These are phyloP conservation scores for Cystobasidium pallidum DNA, from an alignment of 1,284 basidiomycete species.

Conservation along the genomic window DNA sequence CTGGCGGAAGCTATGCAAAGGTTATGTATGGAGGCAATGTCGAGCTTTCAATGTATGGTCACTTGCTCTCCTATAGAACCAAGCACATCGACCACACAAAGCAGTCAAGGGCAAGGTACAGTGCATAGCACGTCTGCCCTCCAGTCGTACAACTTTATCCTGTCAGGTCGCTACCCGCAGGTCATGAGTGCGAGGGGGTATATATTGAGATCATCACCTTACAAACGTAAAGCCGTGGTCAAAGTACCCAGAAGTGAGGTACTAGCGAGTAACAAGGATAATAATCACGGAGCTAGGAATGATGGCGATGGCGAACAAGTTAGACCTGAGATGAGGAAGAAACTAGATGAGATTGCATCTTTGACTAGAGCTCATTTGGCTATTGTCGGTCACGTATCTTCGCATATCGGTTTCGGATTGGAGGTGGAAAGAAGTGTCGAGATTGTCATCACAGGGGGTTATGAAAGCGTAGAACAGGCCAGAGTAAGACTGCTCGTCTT, in stretches of 20 bases:
- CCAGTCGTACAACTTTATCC: conserved; percentile 71
- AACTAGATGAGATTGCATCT: conserved; percentile 88
- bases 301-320: conserved; percentile 76
- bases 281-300: background rate
- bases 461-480: conserved; percentile 87
- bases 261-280: conserved; percentile 58
- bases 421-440: conserved; percentile 93
- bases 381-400: conserved; percentile 61
- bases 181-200: conserved; percentile 88
- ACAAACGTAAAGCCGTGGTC: conserved; percentile 82
- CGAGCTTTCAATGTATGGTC: conserved; percentile 34
- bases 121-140: background rate
- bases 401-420: conserved; percentile 65
- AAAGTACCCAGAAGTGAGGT: conserved; percentile 90
- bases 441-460: conserved; percentile 80
- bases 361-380: conserved; percentile 86
- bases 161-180: conserved; percentile 87
- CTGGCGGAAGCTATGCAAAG: conserved; percentile 18
- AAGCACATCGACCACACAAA: conserved; percentile 7
- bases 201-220: conserved; percentile 84
- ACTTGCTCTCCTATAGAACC: conserved; percentile 24
- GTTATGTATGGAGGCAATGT: conserved; percentile 40
- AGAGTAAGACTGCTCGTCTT: conserved; percentile 87
- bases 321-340: conserved; percentile 81
- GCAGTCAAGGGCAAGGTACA: background rate